Base-by-base conservation (phyloP, 2,329 filamentous ascomycete species). In the Fusarium verrucosum region DNA sequence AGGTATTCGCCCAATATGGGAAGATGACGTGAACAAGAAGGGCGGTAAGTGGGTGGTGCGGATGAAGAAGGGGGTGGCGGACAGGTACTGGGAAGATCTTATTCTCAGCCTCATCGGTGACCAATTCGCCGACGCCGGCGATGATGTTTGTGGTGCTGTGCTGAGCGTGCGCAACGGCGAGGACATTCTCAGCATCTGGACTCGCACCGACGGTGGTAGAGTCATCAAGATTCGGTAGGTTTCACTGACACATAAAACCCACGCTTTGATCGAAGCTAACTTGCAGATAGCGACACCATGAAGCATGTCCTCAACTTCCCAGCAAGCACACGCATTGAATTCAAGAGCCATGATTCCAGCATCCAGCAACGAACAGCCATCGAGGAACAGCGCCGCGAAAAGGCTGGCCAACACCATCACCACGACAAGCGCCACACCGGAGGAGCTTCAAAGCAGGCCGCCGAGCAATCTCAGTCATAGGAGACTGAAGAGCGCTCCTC, bases 181-280 rank as follows among this genome's bases (percentile, higher is more conserved):
- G 80, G 95, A 99, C 75, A 96, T 98, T 62, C 85, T 99, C 77
- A 97, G 93, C 80, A 93, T 99, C 75, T 99, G 95, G 95, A 96
- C 94, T 52, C 91, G 93, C 77, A 95, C 92, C 72, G 92, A 96
- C 73, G 94, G 93, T 40, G 92, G 93, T 64, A 89, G 92, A 72
- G 96, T 97, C 77, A 90, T 98, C 71, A 97, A 96, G 83, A 97
- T 99, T 73, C 89, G 94, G 91, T 96, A 86, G 70, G 88, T 78
- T 36, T 36, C 20, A 25, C 23, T n/a, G n/a, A n/a, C 35, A 13
- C 26, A 9, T 23, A 9, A 38, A 17, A 14, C n/a, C 11, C 17
- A 32, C 53, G 20, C 20, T 33, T 14, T 36, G 25, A 33, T 16
- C 20, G 10, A 38, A 35, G 19, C 72, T 74, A 40, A 72, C 74